These are phyloP conservation scores for Fusarium continuum DNA, from an alignment of 2,329 filamentous ascomycete species.

Conservation along the genomic window DNA sequence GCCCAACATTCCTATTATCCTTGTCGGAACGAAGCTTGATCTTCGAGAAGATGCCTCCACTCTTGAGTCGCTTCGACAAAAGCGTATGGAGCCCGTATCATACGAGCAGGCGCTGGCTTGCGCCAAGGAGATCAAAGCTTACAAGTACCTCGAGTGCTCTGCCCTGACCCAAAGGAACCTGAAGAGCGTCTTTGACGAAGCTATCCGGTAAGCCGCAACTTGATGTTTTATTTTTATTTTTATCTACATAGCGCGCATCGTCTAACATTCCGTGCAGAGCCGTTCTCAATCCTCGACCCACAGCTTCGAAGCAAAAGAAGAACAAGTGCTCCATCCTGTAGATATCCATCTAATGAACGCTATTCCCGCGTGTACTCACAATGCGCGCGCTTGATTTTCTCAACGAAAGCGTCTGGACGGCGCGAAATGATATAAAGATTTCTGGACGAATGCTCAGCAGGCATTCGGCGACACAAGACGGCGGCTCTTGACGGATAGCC, in stretches of 20 bases:
- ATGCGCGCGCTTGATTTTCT: slow-evolving; percentile 28
- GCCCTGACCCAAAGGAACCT: slow-evolving; percentile 95
- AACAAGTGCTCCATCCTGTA: slow-evolving; percentile 77
- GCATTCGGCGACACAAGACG: slow-evolving; percentile 43
- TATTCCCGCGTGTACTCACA: slow-evolving; percentile 1
- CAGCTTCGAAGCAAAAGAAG: slow-evolving; percentile 67
- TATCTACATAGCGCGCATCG: neutral
- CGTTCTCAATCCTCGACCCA: slow-evolving; percentile 73
- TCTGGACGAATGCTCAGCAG: slow-evolving; percentile 35
- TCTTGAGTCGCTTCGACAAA: slow-evolving; percentile 81
- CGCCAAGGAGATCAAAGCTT: slow-evolving; percentile 92
- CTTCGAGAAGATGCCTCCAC: slow-evolving; percentile 88
- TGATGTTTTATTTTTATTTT: slow-evolving; percentile 24
- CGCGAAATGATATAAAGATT: slow-evolving; percentile 40
- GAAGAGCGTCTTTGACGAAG: slow-evolving; percentile 99
- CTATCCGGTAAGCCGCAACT: slow-evolving; percentile 79
- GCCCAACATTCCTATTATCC: slow-evolving; percentile 92
- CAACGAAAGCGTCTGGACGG: slow-evolving; percentile 38
- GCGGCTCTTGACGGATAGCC: slow-evolving; percentile 39
- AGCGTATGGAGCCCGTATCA: slow-evolving; percentile 96
- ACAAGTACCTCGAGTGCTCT: slow-evolving; percentile 98
- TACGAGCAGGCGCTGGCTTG: slow-evolving; percentile 91
- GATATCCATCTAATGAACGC: slow-evolving; percentile 38
- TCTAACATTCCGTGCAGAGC: slow-evolving; percentile 61
- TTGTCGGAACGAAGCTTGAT: slow-evolving; percentile 97